Base-by-base conservation (phyloP, 371 early-diverging fungal species). In the Mortierella sp. region DNA sequence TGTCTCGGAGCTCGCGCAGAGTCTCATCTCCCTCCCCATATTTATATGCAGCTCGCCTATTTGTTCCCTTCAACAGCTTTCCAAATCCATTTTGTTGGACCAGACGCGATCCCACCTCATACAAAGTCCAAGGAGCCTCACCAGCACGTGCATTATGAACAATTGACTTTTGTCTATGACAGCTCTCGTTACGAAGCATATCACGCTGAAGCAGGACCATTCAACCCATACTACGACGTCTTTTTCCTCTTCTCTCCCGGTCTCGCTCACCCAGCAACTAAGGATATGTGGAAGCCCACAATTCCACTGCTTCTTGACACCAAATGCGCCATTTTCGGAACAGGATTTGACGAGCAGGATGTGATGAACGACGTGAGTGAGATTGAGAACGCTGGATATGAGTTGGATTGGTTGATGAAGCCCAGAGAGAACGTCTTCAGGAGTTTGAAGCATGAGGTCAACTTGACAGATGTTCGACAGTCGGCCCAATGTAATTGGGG, bases 181-280 rank as follows among this genome's bases (percentile, higher is more conserved):
- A 78, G 55, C 40, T 75, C 84, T 18, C 78, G 78, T 32, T 75
- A 83, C 32, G 84, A 78, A 64, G 5, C 75, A 6, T 78, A 83
- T 35, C 84, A 77, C 47, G 78, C 84, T 2, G 84, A 78, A 69
- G 75, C 83, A 79, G 86, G 75, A 26, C 91, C 91, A 61, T 95
- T 95, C 71, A 95, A 95, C 77, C 94, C 94, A 52, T 95, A 92
- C 68, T 91, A 89, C 40, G 95, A 95, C 66, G 81, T 94, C 20
- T 95, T 94, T 84, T 95, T 95, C 79, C 66, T 95, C 74, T 95
- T 95, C 84, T 91, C 91, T 26, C 95, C 96, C 14, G 96, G 95
- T 30, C 86, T 95, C 49, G 93, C 91, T 4, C 93, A 94, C 39
- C 87, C 87, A 1, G 43, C 85, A 4, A 88, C 90, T 26, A 90